Base-by-base conservation (phyloP, 345 rosid genomes). In the Iberis pinnata region DNA sequence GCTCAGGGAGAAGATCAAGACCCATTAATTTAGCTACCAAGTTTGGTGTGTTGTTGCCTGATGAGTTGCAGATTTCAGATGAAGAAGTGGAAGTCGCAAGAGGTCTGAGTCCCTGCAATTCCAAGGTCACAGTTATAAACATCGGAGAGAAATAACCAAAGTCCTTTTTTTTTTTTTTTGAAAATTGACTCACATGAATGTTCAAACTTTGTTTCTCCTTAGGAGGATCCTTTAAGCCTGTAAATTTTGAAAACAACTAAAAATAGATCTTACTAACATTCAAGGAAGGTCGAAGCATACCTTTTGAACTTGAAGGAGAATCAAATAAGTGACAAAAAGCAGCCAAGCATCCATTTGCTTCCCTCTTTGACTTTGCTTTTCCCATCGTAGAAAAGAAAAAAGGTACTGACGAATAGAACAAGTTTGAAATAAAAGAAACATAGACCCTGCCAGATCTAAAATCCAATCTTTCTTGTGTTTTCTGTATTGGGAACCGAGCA, bases 1-100 rank as follows among this genome's bases (percentile, higher is more conserved):
- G n/a, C n/a, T 75, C 86, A 5, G 97, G 94, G 49, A 89, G 88
- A 50, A 80, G 77, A 47, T 89, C 96, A 17, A 89, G 90, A 45
- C 98, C 98, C 98, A 89, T 89, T 9, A 89, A 83, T 60, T 95
- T 72, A 15, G 96, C 98, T 1, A 89, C 90, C 38, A 89, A 65
- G 53, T 54, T 86, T 13, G 98, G 97, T 11, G 96, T 84, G 71
- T 76, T 84, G 72, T 77, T 70, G 10, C 83, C 77, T 18, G 95
- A 85, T 12, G 98, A 84, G 64, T 68, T 58, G 66, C 77, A 69
- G 37, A 76, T 76, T 45, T 78, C 94, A 37, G 87, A 75, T 6
- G 74, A 81, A 38, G 69, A 72, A 11, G 58, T 41, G 1, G 58
- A 65, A 33, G 64, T 67, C 9, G 35, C 36, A 26, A 58, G 43